Conservation (phyloP, 139 green algal species). For the Dunaliella primolecta region DNA sequence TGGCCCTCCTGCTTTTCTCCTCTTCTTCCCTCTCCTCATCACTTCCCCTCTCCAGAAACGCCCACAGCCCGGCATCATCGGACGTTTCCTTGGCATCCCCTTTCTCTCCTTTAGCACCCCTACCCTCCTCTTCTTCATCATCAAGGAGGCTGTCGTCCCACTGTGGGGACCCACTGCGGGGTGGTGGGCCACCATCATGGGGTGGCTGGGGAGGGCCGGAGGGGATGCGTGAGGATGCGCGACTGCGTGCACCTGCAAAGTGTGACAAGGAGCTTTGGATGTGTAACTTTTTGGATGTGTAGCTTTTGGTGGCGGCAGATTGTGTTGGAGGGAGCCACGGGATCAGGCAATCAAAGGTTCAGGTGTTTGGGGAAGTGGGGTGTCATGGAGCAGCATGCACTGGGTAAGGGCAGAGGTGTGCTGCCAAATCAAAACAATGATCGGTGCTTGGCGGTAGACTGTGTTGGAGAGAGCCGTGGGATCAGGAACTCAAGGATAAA, state of each 20-base stretch:
- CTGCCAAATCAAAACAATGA: too few species aligned
- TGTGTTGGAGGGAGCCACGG: too few species aligned
- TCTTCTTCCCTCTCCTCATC: conserved; percentile 1
- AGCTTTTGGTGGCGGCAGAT: too few species aligned
- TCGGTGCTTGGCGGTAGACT: too few species aligned
- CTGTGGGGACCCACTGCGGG: not conserved
- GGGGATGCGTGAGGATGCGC: conserved; percentile 1
- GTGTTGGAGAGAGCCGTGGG: too few species aligned
- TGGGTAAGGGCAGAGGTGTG: too few species aligned
- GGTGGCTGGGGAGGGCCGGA: not conserved
- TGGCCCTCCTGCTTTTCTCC: not conserved
- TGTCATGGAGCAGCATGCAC: too few species aligned
- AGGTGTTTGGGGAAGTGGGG: too few species aligned
- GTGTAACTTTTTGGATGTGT: too few species aligned
- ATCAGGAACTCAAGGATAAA: too few species aligned
- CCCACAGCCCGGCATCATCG: not conserved
- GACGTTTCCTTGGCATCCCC: not conserved
- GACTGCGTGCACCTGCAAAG: not conserved
- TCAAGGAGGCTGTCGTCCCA: not conserved
- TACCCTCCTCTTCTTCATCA: conserved; percentile 2
- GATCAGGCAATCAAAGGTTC: too few species aligned
- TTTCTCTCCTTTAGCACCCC: not conserved
- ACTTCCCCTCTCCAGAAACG: not conserved
- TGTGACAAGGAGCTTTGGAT: too few species aligned
- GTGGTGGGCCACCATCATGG: not conserved